Evolutionary conservation across 768 basidiomycete genomes (phyloP).

Genomic region (Serpula lacrymans): DNA sequence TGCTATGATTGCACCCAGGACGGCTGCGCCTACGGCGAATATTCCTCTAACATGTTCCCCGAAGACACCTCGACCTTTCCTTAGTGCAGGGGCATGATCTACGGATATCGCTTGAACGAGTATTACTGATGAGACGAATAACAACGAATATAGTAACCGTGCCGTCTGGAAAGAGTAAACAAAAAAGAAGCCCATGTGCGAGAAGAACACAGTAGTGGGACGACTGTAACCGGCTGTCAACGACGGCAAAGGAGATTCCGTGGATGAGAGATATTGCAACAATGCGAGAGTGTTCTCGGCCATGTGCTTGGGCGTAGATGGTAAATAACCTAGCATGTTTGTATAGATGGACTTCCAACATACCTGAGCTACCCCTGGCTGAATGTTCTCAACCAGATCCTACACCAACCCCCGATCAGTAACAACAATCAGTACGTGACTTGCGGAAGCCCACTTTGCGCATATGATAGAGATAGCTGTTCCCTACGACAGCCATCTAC

Average conservation of each 20-base stretch:
- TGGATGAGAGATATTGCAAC: conserved; percentile 67
- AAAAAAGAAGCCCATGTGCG: conserved; percentile 63
- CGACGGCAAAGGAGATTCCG: conserved; percentile 64
- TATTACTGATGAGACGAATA: conserved; percentile 45
- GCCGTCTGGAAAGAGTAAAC: conserved; percentile 76
- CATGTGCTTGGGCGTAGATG: conserved; percentile 62
- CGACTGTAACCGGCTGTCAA: conserved; percentile 47
- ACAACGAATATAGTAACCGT: conserved; percentile 52
- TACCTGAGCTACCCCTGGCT: conserved; percentile 70
- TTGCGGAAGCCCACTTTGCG: conserved; percentile 52
- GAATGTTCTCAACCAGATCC: conserved; percentile 82
- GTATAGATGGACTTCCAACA: background rate
- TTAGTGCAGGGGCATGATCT: conserved; percentile 33
- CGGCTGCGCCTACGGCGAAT: conserved; percentile 45
- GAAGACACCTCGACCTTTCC: conserved; percentile 36
- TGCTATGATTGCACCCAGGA: conserved; percentile 54
- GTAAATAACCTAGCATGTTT: background rate
- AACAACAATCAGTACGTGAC: background rate
- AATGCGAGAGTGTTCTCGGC: conserved; percentile 84
- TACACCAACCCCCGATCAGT: conserved; percentile 12
- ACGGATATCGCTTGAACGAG: conserved; percentile 40
- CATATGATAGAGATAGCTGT: conserved; percentile 94
- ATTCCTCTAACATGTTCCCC: conserved; percentile 41
- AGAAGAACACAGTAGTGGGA: conserved; percentile 76
- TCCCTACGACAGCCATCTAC: conserved; percentile 90